These are phyloP conservation scores for Adansonia gregorii DNA, from an alignment of 441 rosid genomes.

Conservation along the genomic window DNA sequence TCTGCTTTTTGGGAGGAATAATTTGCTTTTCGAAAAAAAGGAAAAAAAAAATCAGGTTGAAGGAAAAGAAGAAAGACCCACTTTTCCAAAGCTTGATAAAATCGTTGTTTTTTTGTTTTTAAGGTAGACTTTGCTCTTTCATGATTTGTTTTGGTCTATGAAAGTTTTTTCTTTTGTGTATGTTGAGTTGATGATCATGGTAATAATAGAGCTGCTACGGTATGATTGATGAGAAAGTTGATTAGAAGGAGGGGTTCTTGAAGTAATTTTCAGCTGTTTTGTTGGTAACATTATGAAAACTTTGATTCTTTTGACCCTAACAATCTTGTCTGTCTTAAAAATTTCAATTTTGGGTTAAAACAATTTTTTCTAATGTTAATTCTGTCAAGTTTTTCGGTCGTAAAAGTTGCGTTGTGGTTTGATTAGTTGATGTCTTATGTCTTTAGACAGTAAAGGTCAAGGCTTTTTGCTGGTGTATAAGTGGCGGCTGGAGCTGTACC, in stretches of 20 bases:
- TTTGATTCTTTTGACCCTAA: conserved; percentile 1
- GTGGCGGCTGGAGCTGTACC: conserved; percentile 82
- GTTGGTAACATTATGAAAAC: not conserved
- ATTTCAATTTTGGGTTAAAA: not conserved
- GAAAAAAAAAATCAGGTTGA: too few species aligned
- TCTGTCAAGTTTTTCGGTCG: not conserved
- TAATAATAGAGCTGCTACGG: not conserved
- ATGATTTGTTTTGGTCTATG: not conserved
- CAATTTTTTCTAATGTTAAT: not conserved
- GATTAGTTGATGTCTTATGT: conserved; percentile 13
- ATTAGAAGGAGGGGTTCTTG: not conserved
- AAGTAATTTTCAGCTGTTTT: conserved; percentile 5
- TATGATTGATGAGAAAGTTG: not conserved
- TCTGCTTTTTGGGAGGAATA: too few species aligned
- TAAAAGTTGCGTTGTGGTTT: conserved; percentile 5
- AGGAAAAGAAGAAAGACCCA: too few species aligned
- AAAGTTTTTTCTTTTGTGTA: not conserved
- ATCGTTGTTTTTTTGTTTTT: too few species aligned
- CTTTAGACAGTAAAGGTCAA: conserved; percentile 33
- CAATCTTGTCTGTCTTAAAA: not conserved
- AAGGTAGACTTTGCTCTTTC: not conserved
- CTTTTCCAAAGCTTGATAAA: too few species aligned
- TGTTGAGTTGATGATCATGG: conserved; percentile 4
- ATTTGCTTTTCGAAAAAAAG: too few species aligned
- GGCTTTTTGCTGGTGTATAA: conserved; percentile 32